Evolutionary conservation across 352 stramenopile species (phyloP), one percentile per base, ranked within the genome.

Genomic region (Phytophthora europaea): DNA sequence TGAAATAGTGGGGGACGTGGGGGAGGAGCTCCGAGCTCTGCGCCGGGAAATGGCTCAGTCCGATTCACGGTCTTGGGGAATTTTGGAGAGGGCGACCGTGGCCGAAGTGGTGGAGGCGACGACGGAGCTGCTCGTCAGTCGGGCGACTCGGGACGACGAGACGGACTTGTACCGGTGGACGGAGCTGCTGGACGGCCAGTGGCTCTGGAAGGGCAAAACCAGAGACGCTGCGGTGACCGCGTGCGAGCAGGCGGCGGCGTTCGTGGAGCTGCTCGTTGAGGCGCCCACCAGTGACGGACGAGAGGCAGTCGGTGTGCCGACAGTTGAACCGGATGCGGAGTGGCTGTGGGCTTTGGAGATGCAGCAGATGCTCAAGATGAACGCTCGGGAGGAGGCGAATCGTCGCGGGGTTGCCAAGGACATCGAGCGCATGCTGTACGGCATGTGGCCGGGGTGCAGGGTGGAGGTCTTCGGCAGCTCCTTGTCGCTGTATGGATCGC

Each of bases 401-500:
- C 81, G 80, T 22, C 20, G 73, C n/a, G 9, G 31, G 1, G 67
- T 87, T 2, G 75, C 80, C 9, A 31, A 52, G 9, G 60, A 80
- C 4, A 58, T 89, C 22, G 56, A 89, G 60, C 36, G 65, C 15
- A 28, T 76, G 33, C 58, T 89, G 22, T 55, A 72, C 16, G 66
- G 59, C 23, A 72, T 80, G 47, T 85, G 79, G 71, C 70, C 66
- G 0, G 53, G 74, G 2, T 82, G 76, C 31, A 54, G 80, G 6
- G 47, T 91, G 26, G 55, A 78, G 26, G 73, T 89, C 15, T 94
- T 91, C 57, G 87, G 87, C 54, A 94, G 87, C 50, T 93, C 87
- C 10, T 55, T 89, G 40, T 94, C 87, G 31, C 82, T 79, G 26
- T 93, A 82, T 52, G 87, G 87, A 18, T 88, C 87, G 2, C 80